Evolutionary conservation across 192 early-diverging fungal genomes (phyloP).

Genomic region (Hyaloraphidium curvatum): DNA sequence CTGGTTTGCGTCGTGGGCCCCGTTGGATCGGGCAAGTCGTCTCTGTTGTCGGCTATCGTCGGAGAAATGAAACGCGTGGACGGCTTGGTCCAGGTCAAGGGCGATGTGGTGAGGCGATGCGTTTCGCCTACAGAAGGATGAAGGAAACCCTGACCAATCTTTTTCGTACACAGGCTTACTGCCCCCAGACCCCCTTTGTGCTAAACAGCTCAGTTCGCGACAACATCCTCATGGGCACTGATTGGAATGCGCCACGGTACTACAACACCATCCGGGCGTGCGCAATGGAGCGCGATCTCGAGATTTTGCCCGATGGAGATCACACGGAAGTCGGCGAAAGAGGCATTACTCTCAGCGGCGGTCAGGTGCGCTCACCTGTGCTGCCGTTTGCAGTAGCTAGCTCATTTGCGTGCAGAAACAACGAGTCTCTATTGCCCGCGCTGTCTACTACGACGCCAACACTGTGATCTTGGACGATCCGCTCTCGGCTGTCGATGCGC

Average conservation of each 20-base stretch:
- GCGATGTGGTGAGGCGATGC: slow-evolving; percentile 45
- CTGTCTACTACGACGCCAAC: slow-evolving; percentile 4
- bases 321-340: slow-evolving; percentile 64
- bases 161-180: too few species aligned
- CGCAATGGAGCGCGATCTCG: slow-evolving; percentile 67
- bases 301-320: slow-evolving; percentile 68
- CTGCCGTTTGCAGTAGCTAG: too few species aligned
- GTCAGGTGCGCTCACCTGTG: slow-evolving; percentile 56
- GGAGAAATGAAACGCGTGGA: slow-evolving; percentile 17
- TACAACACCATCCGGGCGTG: slow-evolving; percentile 60
- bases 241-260: slow-evolving; percentile 56
- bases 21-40: slow-evolving; percentile 18
- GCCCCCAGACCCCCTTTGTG: slow-evolving; percentile 4
- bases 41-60: slow-evolving; percentile 11
- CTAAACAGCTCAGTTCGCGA: slow-evolving; percentile 32
- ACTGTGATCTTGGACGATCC: slow-evolving; percentile 25
- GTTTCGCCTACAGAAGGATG: too few species aligned
- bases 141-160: too few species aligned
- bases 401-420: slow-evolving; percentile 70
- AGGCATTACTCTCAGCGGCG: slow-evolving; percentile 42
- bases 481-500: neutral
- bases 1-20: slow-evolving; percentile 9
- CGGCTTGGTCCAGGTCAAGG: slow-evolving; percentile 53
- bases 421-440: slow-evolving; percentile 42
- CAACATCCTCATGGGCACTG: slow-evolving; percentile 68